Conservation (phyloP, 768 basidiomycete species). For the Pulveroboletus sp. region DNA sequence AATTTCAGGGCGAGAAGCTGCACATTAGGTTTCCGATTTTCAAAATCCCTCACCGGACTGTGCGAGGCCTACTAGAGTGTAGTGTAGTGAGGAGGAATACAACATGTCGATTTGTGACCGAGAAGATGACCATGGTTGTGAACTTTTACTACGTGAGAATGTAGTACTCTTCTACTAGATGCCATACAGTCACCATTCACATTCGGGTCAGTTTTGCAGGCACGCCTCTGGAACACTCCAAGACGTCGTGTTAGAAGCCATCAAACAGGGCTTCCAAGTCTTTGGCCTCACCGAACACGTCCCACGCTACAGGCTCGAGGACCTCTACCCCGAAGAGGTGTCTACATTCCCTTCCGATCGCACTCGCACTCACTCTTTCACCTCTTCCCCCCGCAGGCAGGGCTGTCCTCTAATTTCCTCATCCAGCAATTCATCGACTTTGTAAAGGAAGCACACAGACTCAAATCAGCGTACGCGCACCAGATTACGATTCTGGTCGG, state of each 20-base stretch:
- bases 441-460: conserved; percentile 73
- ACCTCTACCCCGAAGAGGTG: conserved; percentile 98
- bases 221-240: conserved; percentile 83
- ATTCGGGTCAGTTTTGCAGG: conserved; percentile 92
- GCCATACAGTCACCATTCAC: conserved; percentile 84
- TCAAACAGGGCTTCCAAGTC: conserved; percentile 70
- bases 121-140: too few species aligned
- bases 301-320: conserved; percentile 75
- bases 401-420: conserved; percentile 51
- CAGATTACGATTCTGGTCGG: conserved; percentile 81
- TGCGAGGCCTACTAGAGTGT: too few species aligned
- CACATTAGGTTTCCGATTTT: conserved; percentile 30
- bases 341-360: conserved; percentile 35
- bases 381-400: conserved; percentile 42
- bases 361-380: conserved; percentile 9
- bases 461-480: conserved; percentile 60
- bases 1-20: conserved; percentile 29
- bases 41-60: conserved; percentile 13
- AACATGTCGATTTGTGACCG: too few species aligned
- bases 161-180: too few species aligned
- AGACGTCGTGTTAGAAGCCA: conserved; percentile 78
- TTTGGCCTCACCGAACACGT: conserved; percentile 93
- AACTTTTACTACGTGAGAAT: conserved; percentile 26
- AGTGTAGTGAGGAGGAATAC: too few species aligned
- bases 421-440: conserved; percentile 68